A percentile compares a stretch with the other conserved stretches of the same genome.
Evolutionary conservation across 108 stramenopile genomes (phyloP).

Genomic region (Cyclotella kingstonii): DNA sequence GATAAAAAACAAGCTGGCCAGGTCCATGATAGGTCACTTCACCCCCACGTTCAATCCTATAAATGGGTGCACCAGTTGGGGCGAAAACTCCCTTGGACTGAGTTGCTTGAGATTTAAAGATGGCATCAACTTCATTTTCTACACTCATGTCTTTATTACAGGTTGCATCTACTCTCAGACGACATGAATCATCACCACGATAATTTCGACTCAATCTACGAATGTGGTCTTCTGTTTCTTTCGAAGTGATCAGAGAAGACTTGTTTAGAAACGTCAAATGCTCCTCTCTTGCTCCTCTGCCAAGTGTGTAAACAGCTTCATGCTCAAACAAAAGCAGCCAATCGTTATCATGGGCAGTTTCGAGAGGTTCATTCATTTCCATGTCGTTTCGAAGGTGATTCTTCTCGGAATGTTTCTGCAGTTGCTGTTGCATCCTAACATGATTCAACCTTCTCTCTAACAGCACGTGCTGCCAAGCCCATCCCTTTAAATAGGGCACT

Average conservation of each 20-base stretch:
- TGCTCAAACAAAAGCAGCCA: conserved; percentile 92
- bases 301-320: conserved; percentile 94
- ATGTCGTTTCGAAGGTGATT: neutral
- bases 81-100: conserved; percentile 52
- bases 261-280: conserved; percentile 63
- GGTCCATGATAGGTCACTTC: conserved; percentile 99
- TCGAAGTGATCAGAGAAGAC: too few species aligned
- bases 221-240: too few species aligned
- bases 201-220: conserved; percentile 36
- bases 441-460: conserved; percentile 51
- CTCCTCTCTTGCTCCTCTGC: conserved; percentile 83
- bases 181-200: conserved; percentile 41
- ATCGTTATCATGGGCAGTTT: conserved; percentile 42
- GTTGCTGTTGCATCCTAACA: conserved; percentile 7
- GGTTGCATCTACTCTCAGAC: conserved; percentile 15
- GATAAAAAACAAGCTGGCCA: conserved; percentile 94
- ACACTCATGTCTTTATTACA: neutral
- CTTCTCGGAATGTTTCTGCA: neutral
- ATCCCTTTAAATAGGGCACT: conserved; percentile 57
- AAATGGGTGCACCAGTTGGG: conserved; percentile 75
- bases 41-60: conserved; percentile 94
- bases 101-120: neutral
- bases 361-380: too few species aligned
- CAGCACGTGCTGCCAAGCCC: conserved; percentile 74
- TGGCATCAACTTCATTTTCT: conserved; percentile 7